phyloP scores from a whole-genome alignment of 148 eudicot species.

The Amaranthus cruentus region DNA sequence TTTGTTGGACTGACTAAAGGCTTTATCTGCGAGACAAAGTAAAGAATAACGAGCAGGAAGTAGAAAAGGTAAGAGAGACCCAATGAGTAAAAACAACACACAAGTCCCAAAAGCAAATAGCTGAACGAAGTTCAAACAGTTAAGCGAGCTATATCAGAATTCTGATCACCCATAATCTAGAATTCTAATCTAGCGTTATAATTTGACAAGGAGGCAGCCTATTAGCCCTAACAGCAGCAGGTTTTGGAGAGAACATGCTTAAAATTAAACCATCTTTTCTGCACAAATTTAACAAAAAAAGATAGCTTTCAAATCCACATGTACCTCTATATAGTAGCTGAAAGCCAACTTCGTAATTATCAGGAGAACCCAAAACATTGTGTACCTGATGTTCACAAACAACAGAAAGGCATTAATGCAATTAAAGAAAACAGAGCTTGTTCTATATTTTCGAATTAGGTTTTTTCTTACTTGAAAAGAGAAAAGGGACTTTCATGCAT shows the following conservation, averaged over 20 bases:
- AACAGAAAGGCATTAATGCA: constrained; percentile 9
- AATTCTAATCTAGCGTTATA: background rate
- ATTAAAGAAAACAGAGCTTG: background rate
- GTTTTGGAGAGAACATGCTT: background rate
- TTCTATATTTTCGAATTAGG: background rate
- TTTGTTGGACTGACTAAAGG: constrained; percentile 90
- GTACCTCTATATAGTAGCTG: constrained; percentile 89
- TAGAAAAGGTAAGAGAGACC: background rate
- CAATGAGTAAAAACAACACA: background rate
- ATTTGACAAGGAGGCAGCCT: too few species aligned
- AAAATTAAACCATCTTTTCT: background rate
- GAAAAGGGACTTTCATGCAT: constrained; percentile 99
- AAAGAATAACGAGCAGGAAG: constrained; percentile 2
- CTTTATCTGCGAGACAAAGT: constrained; percentile 60
- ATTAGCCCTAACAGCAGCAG: background rate
- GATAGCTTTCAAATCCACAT: constrained; percentile 4
- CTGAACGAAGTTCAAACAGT: background rate
- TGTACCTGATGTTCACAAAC: constrained; percentile 52
- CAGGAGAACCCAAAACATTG: constrained; percentile 93
- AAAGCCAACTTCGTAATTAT: constrained; percentile 82
- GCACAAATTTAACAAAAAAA: background rate
- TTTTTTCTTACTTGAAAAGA: constrained; percentile 76
- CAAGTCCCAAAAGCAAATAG: background rate
- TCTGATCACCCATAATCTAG: too few species aligned
- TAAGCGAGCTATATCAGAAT: too few species aligned